A percentile compares a stretch with the other conserved stretches of the same genome.
Conservation (phyloP, 2,329 filamentous ascomycete genomes). For the Teratosphaeria destructans region DNA sequence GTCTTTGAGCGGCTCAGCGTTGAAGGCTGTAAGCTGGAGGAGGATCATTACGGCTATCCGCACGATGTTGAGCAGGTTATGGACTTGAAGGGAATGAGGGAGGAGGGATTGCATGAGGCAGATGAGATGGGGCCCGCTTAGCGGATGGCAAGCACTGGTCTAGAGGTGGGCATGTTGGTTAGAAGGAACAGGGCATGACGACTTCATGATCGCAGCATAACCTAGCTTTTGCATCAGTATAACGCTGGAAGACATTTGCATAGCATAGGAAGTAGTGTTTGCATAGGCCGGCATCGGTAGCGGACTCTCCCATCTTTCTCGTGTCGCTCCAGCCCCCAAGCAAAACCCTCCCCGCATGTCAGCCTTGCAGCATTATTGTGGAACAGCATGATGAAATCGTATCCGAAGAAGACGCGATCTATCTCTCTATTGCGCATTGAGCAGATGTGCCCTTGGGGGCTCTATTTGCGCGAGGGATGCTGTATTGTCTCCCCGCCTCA, state of each 20-base stretch:
- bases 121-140: conserved; percentile 4
- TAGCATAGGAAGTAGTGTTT: not conserved
- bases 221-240: not conserved
- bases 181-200: not conserved
- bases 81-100: conserved; percentile 3
- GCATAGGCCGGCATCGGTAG: not conserved
- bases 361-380: too few relatives aligned
- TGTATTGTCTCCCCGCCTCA: not conserved
- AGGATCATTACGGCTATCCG: conserved; percentile 23
- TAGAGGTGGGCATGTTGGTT: not conserved
- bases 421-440: not conserved
- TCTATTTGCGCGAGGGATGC: not conserved
- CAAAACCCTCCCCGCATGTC: too few relatives aligned
- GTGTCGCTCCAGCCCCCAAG: not conserved
- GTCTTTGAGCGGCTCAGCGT: conserved; percentile 19
- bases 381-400: not conserved
- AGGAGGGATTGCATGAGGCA: conserved; percentile 15
- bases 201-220: not conserved
- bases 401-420: not conserved
- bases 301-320: not conserved
- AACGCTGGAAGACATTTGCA: not conserved
- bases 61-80: conserved; percentile 10
- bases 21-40: conserved; percentile 13
- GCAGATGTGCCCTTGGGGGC: not conserved
- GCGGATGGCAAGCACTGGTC: not conserved